phyloP scores from a whole-genome alignment of 768 basidiomycete species.

The Tricholoma flavovirens region DNA sequence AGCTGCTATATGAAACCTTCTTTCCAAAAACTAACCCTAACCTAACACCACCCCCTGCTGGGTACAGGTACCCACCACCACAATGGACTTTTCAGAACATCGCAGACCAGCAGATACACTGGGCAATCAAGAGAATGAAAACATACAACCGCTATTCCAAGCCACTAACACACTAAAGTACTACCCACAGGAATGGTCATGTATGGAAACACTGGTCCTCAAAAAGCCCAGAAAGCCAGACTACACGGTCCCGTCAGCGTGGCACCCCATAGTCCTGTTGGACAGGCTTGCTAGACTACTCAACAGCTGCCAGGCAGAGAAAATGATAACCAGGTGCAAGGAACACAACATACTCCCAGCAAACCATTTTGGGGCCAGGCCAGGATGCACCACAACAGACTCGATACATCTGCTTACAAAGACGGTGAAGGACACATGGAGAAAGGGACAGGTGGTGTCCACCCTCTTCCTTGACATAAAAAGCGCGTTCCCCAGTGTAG shows the following conservation, averaged over 20 bases:
- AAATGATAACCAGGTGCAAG: not conserved
- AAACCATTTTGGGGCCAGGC: constrained; percentile 11
- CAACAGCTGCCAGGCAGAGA: not conserved
- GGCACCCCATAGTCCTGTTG: not conserved
- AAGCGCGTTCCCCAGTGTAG: constrained; percentile 3
- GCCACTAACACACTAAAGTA: not conserved
- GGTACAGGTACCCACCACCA: not conserved
- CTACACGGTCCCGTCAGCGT: not conserved
- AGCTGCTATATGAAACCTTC: not conserved
- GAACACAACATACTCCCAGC: not conserved
- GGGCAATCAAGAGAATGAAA: not conserved
- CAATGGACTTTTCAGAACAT: not conserved
- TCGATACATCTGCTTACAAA: constrained; percentile 24
- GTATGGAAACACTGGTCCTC: not conserved
- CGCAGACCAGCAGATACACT: not conserved
- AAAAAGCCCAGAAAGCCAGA: not conserved
- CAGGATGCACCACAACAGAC: constrained; percentile 25
- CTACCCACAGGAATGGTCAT: not conserved
- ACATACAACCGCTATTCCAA: not conserved
- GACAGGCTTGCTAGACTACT: not conserved
- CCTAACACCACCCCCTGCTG: not conserved
- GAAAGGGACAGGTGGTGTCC: constrained; percentile 15
- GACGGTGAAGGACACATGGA: constrained; percentile 31
- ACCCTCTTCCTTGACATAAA: constrained; percentile 25
- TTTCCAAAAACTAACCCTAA: not conserved